Conservation (phyloP, 2,329 filamentous ascomycete species). For the Aspergillus terreus region DNA sequence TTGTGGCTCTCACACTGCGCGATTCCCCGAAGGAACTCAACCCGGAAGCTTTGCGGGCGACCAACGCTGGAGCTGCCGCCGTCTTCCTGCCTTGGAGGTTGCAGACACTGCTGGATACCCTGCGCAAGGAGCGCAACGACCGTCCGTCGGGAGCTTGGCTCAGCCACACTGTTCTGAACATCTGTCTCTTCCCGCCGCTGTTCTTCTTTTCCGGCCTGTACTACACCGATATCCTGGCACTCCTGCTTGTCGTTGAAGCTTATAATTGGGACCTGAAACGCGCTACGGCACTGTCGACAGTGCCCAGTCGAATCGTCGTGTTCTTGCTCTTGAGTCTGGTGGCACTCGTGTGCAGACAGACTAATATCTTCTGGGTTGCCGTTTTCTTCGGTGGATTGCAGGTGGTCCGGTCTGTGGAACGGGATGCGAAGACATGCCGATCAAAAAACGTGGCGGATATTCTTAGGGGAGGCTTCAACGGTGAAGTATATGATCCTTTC, state of each 20-base stretch:
- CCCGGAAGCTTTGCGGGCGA: constrained; percentile 33
- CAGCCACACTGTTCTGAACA: constrained; percentile 61
- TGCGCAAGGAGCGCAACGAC: constrained; percentile 32
- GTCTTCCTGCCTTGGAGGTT: constrained; percentile 47
- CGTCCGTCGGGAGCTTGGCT: constrained; percentile 30
- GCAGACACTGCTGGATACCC: constrained; percentile 50
- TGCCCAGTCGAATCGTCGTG: constrained; percentile 23
- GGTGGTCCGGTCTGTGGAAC: constrained; percentile 34
- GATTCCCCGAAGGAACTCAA: constrained; percentile 30
- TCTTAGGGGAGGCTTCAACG: constrained; percentile 28
- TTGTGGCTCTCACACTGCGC: constrained; percentile 19
- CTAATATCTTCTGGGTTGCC: constrained; percentile 92
- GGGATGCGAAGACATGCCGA: constrained; percentile 22
- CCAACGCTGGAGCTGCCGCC: constrained; percentile 35
- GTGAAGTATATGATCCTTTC: constrained; percentile 49
- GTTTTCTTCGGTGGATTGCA: constrained; percentile 46
- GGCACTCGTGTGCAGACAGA: constrained; percentile 79
- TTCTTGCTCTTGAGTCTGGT: constrained; percentile 59
- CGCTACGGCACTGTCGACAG: constrained; percentile 16
- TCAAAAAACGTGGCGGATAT: constrained; percentile 28
- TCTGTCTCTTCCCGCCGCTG: constrained; percentile 79
- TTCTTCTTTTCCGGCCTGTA: constrained; percentile 97
- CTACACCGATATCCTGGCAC: constrained; percentile 88
- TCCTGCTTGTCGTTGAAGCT: constrained; percentile 66
- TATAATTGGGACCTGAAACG: constrained; percentile 54